Evolutionary conservation across 1,284 basidiomycete genomes (phyloP).

Genomic region (Ceratobasidium theobromae): DNA sequence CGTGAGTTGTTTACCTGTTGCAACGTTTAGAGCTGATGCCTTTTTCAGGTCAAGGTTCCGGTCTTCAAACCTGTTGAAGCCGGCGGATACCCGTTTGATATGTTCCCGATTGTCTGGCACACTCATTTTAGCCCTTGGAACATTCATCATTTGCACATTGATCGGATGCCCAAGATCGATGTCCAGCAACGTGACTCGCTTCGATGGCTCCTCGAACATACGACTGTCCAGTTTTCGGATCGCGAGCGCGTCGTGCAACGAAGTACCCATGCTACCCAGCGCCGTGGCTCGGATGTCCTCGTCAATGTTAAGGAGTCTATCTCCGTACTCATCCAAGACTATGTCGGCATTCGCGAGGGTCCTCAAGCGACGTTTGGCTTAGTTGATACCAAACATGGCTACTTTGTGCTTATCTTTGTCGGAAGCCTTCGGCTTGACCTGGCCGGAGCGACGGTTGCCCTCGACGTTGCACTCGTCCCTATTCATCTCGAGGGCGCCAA

Average conservation of each 20-base stretch:
- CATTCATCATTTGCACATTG: background rate
- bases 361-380: background rate
- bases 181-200: background rate
- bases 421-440: conserved; percentile 12
- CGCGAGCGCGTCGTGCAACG: background rate
- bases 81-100: background rate
- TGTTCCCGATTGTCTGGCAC: conserved; percentile 1
- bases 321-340: background rate
- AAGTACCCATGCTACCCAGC: background rate
- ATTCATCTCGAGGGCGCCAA: too few relatives aligned
- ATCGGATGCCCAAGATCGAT: conserved; percentile 13
- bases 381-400: background rate
- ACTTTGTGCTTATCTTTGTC: background rate
- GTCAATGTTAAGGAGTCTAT: conserved; percentile 16
- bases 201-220: conserved; percentile 1
- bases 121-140: conserved; percentile 8
- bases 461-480: background rate
- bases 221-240: background rate
- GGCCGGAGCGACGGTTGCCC: background rate
- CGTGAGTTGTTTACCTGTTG: background rate
- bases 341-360: background rate
- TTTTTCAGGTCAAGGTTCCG: background rate
- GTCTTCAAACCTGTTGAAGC: background rate
- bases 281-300: background rate
- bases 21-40: background rate